Evolutionary conservation across 75 land plant species (phyloP), one percentile per base, ranked within the genome.

Genomic region (Pinus taeda): DNA sequence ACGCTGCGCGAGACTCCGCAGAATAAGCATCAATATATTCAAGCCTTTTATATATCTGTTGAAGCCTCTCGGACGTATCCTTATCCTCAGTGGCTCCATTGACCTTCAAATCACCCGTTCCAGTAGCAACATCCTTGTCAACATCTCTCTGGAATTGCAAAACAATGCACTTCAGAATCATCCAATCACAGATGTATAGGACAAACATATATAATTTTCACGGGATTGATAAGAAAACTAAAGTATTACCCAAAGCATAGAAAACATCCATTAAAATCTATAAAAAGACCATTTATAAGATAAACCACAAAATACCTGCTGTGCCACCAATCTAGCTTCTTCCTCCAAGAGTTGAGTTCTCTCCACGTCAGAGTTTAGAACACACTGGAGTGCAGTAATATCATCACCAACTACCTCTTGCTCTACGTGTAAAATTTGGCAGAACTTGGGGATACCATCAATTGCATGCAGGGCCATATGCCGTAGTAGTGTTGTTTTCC

Each of bases 401-500:
- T 86, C 88, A 83, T 95, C 98, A 59, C 98, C 99, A 39, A 85
- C 98, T 26, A 97, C 99, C 83, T 97, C 99, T 82, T 97, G 99
- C 79, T 97, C 99, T 55, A 97, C 99, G 81, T 97, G 99, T 80
- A 97, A 86, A 78, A 97, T 95, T 66, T 97, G 99, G 81, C 98
- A 97, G 75, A 91, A 90, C 71, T 85, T 84, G 37, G 99, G 99
- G 62, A 95, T 95, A 60, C 99, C 99, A 74, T 94, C 98, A 80
- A 97, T 97, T 12, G 91, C 92, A 88, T 97, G 99, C 98, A 97
- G 81, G 56, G 99, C 99, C 98, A 97, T 89, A 76, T 92, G 86
- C 83, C 97, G 91, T 26, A 97, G 88, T 37, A 97, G 89, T 49
- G 98, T 95, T 79, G 99, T 97, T 78, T 97, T 97, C 53, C 99